phyloP scores from a whole-genome alignment of 2,329 filamentous ascomycete genomes.

The Mariannaea sp. region DNA sequence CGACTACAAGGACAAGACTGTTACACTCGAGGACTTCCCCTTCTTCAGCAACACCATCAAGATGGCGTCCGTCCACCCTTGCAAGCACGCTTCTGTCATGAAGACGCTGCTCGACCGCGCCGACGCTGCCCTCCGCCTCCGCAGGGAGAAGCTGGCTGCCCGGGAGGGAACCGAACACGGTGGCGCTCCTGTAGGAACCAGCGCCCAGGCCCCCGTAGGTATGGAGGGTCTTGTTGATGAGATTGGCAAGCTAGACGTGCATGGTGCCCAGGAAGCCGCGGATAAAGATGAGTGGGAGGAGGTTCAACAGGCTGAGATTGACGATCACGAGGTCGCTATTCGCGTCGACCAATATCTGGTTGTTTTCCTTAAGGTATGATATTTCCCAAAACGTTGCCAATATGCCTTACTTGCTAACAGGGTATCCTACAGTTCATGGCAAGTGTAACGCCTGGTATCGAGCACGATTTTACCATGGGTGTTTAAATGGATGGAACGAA shows the following conservation, averaged over 20 bases:
- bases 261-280: conserved; percentile 55
- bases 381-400: neutral
- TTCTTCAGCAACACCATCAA: conserved; percentile 91
- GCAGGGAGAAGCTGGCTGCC: conserved; percentile 77
- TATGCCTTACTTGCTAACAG: conserved; percentile 2
- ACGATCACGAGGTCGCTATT: conserved; percentile 77
- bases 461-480: conserved; percentile 72
- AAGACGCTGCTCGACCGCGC: conserved; percentile 95
- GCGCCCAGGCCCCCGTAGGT: conserved; percentile 48
- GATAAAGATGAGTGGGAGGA: conserved; percentile 69
- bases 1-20: conserved; percentile 98
- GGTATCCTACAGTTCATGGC: conserved; percentile 68
- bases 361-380: conserved; percentile 78
- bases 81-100: conserved; percentile 97
- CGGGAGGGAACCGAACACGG: conserved; percentile 45
- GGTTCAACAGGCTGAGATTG: conserved; percentile 62
- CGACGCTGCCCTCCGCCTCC: conserved; percentile 87
- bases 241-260: conserved; percentile 67
- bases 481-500: conserved; percentile 25
- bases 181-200: conserved; percentile 49
- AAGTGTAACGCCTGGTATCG: conserved; percentile 93
- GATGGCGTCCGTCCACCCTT: conserved; percentile 96
- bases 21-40: conserved; percentile 95
- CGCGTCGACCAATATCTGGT: conserved; percentile 88
- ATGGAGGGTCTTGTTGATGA: conserved; percentile 89